Percentiles rank a stretch among this genome's conserved stretches.
phyloP scores from a whole-genome alignment of 495 filamentous ascomycete species.

The Penicillium alfredii region DNA sequence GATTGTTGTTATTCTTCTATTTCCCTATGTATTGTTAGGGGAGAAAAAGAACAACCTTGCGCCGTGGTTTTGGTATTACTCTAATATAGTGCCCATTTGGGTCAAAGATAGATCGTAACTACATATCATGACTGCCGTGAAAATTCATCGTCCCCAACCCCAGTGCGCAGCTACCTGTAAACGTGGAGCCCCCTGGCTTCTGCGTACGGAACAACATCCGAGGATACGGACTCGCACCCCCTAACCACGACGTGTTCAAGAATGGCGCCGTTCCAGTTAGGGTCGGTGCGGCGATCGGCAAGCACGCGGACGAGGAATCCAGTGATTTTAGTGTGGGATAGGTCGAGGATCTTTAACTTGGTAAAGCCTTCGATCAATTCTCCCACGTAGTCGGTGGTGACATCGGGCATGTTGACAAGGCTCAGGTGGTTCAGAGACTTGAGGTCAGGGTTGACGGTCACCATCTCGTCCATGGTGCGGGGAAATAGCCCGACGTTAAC shows the following conservation, averaged over 20 bases:
- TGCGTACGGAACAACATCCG: slow-evolving; percentile 36
- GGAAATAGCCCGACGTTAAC: slow-evolving; percentile 9
- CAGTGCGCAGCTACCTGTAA: not conserved
- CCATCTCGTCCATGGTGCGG: slow-evolving; percentile 1
- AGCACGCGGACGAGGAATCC: slow-evolving; percentile 31
- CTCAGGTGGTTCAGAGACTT: slow-evolving; percentile 29
- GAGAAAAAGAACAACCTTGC: no score
- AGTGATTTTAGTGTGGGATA: slow-evolving; percentile 33
- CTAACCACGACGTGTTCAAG: slow-evolving; percentile 24
- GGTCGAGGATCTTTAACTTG: slow-evolving; percentile 26
- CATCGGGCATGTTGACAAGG: slow-evolving; percentile 17
- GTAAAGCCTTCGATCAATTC: slow-evolving; percentile 14
- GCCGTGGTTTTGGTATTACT: no score
- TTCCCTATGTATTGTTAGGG: no score
- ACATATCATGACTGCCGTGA: no score
- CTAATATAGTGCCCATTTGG: no score
- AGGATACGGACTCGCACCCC: slow-evolving; percentile 31
- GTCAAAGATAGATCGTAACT: no score
- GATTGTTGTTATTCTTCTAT: no score
- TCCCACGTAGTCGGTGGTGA: no score
- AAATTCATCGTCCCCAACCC: no score
- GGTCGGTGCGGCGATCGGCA: slow-evolving; percentile 16
- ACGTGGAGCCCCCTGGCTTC: slow-evolving; percentile 28
- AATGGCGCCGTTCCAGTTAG: slow-evolving; percentile 1
- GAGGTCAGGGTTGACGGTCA: slow-evolving; percentile 2